A percentile compares a stretch with the other conserved stretches of the same genome.
Evolutionary conservation across 2,329 filamentous ascomycete species (phyloP).

Genomic region (Claviceps pazoutovae): DNA sequence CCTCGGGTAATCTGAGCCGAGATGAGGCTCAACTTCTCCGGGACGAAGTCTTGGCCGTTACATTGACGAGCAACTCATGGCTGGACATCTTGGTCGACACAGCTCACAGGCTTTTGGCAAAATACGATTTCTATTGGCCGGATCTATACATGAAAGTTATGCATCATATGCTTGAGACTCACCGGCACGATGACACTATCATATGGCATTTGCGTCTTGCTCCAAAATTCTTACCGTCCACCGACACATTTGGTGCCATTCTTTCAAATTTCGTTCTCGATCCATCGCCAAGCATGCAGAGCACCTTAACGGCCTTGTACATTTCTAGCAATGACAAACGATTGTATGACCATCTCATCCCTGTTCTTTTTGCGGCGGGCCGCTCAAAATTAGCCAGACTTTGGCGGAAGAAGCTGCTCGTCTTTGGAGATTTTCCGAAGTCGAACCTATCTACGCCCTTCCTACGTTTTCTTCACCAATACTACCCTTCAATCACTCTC

Average conservation of each 20-base stretch:
- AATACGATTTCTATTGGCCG: constrained; percentile 32
- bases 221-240: constrained; percentile 27
- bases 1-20: constrained; percentile 10
- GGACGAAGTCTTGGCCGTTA: constrained; percentile 17
- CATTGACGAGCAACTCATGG: constrained; percentile 13
- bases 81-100: constrained; percentile 14
- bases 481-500: constrained; percentile 28
- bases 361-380: constrained; percentile 34
- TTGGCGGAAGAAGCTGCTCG: constrained; percentile 33
- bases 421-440: constrained; percentile 28
- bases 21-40: constrained; percentile 14
- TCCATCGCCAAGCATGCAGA: constrained; percentile 21
- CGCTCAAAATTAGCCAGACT: constrained; percentile 26
- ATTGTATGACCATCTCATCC: constrained; percentile 39
- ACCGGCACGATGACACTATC: constrained; percentile 24
- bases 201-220: constrained; percentile 35
- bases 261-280: constrained; percentile 30
- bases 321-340: constrained; percentile 25
- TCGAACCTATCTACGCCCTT: constrained; percentile 30
- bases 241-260: constrained; percentile 27
- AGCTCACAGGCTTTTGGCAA: constrained; percentile 20
- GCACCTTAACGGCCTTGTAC: constrained; percentile 32
- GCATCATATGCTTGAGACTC: constrained; percentile 26
- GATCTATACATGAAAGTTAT: constrained; percentile 34
- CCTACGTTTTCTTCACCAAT: constrained; percentile 31